phyloP scores from a whole-genome alignment of 2,329 filamentous ascomycete species.

The Calonectria honghensis region DNA sequence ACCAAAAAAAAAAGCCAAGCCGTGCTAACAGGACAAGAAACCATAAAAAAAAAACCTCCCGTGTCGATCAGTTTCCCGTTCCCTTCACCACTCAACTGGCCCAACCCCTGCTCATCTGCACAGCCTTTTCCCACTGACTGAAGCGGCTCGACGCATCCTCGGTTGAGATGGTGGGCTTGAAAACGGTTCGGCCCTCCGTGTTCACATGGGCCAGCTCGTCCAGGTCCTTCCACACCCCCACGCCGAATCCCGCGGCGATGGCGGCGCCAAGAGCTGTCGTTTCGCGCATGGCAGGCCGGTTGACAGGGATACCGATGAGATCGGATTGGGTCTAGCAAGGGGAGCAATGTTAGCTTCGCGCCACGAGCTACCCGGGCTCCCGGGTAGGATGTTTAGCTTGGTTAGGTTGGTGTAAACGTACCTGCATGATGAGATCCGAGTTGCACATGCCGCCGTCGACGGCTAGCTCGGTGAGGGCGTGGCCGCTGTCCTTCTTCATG shows the following conservation, averaged over 20 bases:
- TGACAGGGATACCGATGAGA: constrained; percentile 86
- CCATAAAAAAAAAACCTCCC: neutral
- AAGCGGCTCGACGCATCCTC: constrained; percentile 79
- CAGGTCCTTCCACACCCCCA: constrained; percentile 84
- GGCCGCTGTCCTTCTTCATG: constrained; percentile 88
- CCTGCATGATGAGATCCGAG: constrained; percentile 86
- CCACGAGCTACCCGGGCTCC: neutral
- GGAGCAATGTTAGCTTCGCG: constrained; percentile 24
- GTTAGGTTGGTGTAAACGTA: constrained; percentile 46
- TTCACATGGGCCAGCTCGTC: constrained; percentile 84
- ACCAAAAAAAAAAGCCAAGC: neutral
- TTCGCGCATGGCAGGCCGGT: constrained; percentile 87
- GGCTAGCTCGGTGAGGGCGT: constrained; percentile 81
- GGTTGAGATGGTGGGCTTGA: constrained; percentile 78
- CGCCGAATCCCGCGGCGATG: constrained; percentile 87
- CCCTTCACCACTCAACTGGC: constrained; percentile 56
- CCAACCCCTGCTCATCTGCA: constrained; percentile 88
- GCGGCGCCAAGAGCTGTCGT: constrained; percentile 88
- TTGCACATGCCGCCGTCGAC: constrained; percentile 92
- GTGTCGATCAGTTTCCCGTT: neutral
- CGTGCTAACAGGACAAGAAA: constrained; percentile 13
- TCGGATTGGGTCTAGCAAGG: constrained; percentile 80
- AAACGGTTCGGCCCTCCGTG: constrained; percentile 79
- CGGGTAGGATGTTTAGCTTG: neutral
- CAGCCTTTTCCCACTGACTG: constrained; percentile 83